phyloP scores from a whole-genome alignment of 768 basidiomycete species.

The Hemileccinum rubropunctum region DNA sequence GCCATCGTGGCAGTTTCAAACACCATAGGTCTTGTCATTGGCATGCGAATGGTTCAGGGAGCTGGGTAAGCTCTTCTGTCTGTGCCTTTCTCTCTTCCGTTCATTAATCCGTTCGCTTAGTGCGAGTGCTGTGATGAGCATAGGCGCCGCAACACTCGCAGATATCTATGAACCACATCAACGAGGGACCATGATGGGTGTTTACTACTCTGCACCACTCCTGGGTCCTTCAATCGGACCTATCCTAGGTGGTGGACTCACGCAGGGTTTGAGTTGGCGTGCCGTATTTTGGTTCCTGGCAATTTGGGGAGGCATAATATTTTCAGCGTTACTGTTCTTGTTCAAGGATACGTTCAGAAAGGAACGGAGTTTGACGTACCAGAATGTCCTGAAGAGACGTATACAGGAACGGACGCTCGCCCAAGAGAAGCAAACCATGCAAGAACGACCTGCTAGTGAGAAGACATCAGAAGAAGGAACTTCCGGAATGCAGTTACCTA shows the following conservation, averaged over 20 bases:
- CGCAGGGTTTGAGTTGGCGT: slow-evolving; percentile 72
- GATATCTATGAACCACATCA: slow-evolving; percentile 76
- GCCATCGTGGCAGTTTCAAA: slow-evolving; percentile 56
- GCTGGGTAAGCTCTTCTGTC: slow-evolving; percentile 43
- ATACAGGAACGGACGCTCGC: slow-evolving; percentile 21
- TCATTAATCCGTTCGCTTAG: slow-evolving; percentile 29
- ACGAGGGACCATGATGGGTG: slow-evolving; percentile 76
- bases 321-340: slow-evolving; percentile 58
- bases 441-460: slow-evolving; percentile 10
- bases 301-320: slow-evolving; percentile 55
- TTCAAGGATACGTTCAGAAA: slow-evolving; percentile 84
- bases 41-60: slow-evolving; percentile 65
- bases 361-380: slow-evolving; percentile 81
- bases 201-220: slow-evolving; percentile 78
- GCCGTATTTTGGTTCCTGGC: slow-evolving; percentile 84
- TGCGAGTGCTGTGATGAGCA: slow-evolving; percentile 62
- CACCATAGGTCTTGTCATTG: slow-evolving; percentile 57
- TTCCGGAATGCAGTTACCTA: not conserved
- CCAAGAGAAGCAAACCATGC: slow-evolving; percentile 13
- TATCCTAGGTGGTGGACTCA: slow-evolving; percentile 67
- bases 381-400: slow-evolving; percentile 53
- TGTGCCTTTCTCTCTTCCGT: not conserved
- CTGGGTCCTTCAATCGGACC: slow-evolving; percentile 70
- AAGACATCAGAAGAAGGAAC: not conserved
- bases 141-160: slow-evolving; percentile 71